Evolutionary conservation across 2,329 filamentous ascomycete species (phyloP).

Genomic region (Cladosporium sp.): DNA sequence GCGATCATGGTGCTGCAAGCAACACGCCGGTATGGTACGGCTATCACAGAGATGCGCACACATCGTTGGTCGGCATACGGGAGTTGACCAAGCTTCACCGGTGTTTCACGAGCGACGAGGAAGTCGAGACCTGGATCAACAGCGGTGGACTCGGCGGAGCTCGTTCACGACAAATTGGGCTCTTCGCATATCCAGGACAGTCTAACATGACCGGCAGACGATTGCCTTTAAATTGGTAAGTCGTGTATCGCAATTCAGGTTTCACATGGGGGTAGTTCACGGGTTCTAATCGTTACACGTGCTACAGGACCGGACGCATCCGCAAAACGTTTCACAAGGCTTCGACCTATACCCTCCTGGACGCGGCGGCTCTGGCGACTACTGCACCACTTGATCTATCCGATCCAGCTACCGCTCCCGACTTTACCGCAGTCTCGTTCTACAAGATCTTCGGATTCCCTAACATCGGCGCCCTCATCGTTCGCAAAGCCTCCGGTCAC

Average conservation of each 20-base stretch:
- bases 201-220: conserved; percentile 38
- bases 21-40: conserved; percentile 51
- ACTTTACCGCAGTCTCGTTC: conserved; percentile 58
- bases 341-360: conserved; percentile 50
- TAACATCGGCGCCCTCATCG: conserved; percentile 58
- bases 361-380: conserved; percentile 62
- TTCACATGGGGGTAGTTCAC: conserved; percentile 2
- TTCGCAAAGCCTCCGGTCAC: conserved; percentile 53
- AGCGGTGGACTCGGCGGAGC: conserved; percentile 27
- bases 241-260: not conserved
- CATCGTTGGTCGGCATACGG: conserved; percentile 47
- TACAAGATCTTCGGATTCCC: conserved; percentile 67
- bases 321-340: conserved; percentile 32
- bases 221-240: conserved; percentile 32
- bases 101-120: conserved; percentile 38
- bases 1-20: conserved; percentile 49
- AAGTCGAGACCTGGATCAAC: conserved; percentile 44
- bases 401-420: conserved; percentile 50
- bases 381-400: conserved; percentile 56
- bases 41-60: conserved; percentile 60
- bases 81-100: conserved; percentile 32
- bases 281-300: conserved; percentile 21
- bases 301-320: conserved; percentile 28
- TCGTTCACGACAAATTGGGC: conserved; percentile 30
- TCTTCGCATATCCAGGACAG: conserved; percentile 38